Conservation (phyloP, 129 eudicot genomes). For the Scalesia atractyloides region DNA sequence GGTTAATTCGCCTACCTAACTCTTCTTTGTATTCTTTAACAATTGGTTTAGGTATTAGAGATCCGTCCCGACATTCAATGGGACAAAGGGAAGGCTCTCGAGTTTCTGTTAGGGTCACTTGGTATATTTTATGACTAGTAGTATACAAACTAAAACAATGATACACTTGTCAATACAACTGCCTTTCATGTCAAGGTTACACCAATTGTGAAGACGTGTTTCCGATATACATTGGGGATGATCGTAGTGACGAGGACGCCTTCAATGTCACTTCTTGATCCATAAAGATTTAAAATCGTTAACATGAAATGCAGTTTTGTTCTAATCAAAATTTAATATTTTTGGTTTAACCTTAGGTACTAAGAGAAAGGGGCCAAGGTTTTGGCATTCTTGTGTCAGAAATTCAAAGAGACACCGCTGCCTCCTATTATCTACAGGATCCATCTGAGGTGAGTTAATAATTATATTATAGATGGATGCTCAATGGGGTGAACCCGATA, state of each 20-base stretch:
- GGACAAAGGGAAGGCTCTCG: constrained; percentile 94
- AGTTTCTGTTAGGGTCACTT: constrained; percentile 79
- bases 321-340: not conserved
- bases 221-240: constrained; percentile 90
- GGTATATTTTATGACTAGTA: constrained; percentile 33
- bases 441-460: constrained; percentile 69
- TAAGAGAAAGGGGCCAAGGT: constrained; percentile 90
- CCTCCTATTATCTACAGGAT: constrained; percentile 80
- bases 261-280: constrained; percentile 61
- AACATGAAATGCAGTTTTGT: too few relatives aligned
- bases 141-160: too few relatives aligned
- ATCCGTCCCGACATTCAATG: constrained; percentile 87
- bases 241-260: constrained; percentile 92
- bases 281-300: not conserved
- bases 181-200: constrained; percentile 44
- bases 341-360: constrained; percentile 44
- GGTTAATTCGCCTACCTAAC: too few relatives aligned
- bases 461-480: too few relatives aligned
- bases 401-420: constrained; percentile 77
- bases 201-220: constrained; percentile 77
- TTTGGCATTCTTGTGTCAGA: constrained; percentile 90
- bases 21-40: too few relatives aligned
- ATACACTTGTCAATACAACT: too few relatives aligned
- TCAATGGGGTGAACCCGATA: too few relatives aligned
- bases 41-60: constrained; percentile 58